Percentiles rank a stretch among this genome's conserved stretches.
phyloP scores from a whole-genome alignment of 106 monocot genomes.

The Cymbidium sinense region DNA sequence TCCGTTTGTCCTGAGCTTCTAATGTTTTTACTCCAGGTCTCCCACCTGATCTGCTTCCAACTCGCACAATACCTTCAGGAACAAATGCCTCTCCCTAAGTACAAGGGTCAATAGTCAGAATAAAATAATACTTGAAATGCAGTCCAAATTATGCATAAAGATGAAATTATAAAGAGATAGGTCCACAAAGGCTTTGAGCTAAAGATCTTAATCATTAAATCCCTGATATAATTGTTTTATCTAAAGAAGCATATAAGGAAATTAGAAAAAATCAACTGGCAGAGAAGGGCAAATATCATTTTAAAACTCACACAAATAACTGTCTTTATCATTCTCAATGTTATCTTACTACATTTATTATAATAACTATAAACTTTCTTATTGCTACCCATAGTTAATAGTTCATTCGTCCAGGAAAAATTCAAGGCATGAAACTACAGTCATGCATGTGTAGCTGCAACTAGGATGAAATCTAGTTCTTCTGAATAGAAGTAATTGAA shows the following conservation, averaged over 20 bases:
- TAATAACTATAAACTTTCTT: not conserved
- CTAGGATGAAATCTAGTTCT: too few relatives aligned
- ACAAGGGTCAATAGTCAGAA: not conserved
- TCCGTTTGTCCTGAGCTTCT: conserved; percentile 53
- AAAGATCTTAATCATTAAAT: not conserved
- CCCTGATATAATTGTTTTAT: not conserved
- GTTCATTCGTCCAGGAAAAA: too few relatives aligned
- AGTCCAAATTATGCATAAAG: not conserved
- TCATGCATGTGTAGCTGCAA: too few relatives aligned
- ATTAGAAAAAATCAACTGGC: not conserved
- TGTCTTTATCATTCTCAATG: not conserved
- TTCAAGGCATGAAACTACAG: too few relatives aligned
- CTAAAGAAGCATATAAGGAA: not conserved
- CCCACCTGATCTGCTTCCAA: conserved; percentile 61
- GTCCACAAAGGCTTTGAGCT: not conserved
- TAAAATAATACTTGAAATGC: not conserved
- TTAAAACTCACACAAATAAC: not conserved
- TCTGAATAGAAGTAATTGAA: too few relatives aligned
- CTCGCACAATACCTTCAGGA: conserved; percentile 71
- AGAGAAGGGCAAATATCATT: not conserved
- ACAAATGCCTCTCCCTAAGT: conserved; percentile 95
- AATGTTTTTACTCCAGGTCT: conserved; percentile 62
- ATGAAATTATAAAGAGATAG: not conserved
- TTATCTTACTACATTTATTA: not conserved
- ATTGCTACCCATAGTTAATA: too few relatives aligned